phyloP scores from a whole-genome alignment of 1,284 basidiomycete species.

The Exobasidium rhododendri region DNA sequence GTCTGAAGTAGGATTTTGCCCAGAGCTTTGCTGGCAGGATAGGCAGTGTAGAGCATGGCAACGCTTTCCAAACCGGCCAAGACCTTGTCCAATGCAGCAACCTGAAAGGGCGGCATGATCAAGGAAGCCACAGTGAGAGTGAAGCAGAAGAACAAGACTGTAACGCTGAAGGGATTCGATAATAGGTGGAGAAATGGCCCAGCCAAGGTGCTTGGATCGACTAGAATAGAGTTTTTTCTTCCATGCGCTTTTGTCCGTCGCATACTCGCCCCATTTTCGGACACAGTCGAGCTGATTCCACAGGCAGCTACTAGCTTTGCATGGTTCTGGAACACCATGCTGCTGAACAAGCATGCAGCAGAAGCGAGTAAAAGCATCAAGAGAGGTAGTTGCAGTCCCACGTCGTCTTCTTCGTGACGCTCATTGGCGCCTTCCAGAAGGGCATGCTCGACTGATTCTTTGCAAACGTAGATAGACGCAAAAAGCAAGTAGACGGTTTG shows the following conservation, averaged over 20 bases:
- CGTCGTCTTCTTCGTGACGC: conserved; percentile 30
- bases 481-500: conserved; percentile 87
- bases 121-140: conserved; percentile 37
- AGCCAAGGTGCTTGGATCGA: conserved; percentile 30
- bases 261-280: conserved; percentile 19
- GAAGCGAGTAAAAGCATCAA: conserved; percentile 30
- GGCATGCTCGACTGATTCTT: conserved; percentile 69
- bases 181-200: conserved; percentile 31
- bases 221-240: conserved; percentile 34
- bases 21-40: conserved; percentile 42
- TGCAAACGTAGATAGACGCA: conserved; percentile 84
- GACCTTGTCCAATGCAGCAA: conserved; percentile 52
- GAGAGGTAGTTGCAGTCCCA: conserved; percentile 36
- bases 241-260: conserved; percentile 18
- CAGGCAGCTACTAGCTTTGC: conserved; percentile 46
- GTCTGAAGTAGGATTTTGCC: conserved; percentile 50
- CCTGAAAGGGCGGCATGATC: conserved; percentile 42
- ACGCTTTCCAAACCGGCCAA: conserved; percentile 49
- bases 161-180: conserved; percentile 49
- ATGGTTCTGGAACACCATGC: conserved; percentile 47
- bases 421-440: conserved; percentile 38
- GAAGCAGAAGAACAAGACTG: conserved; percentile 48
- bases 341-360: conserved; percentile 34
- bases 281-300: conserved; percentile 44
- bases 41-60: conserved; percentile 48